These are phyloP conservation scores for Leccinum ponderosum DNA, from an alignment of 1,284 basidiomycete species.

Conservation along the genomic window DNA sequence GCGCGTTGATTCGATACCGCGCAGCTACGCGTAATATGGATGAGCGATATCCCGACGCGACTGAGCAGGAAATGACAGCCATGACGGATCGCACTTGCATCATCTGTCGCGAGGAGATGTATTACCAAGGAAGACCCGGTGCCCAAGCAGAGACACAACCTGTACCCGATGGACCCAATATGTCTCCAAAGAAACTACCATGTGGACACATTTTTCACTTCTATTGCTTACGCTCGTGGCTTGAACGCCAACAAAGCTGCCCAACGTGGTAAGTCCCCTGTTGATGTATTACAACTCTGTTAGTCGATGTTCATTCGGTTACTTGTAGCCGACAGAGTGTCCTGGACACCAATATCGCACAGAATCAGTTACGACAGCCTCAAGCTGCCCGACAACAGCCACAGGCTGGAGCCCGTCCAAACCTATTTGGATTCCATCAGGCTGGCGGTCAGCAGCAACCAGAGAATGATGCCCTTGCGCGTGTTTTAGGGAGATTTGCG, in stretches of 20 bases:
- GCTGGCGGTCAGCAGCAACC: constrained; percentile 32
- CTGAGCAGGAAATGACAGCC: constrained; percentile 75
- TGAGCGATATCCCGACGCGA: constrained; percentile 92
- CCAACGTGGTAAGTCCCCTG: constrained; percentile 83
- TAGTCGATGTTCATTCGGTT: constrained; percentile 13
- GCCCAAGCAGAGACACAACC: constrained; percentile 34
- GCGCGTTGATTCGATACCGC: constrained; percentile 89
- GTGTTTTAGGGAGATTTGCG: constrained; percentile 52
- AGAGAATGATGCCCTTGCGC: constrained; percentile 39
- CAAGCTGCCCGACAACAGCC: constrained; percentile 39
- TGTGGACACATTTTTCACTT: constrained; percentile 99
- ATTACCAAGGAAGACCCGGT: constrained; percentile 41
- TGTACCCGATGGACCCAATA: constrained; percentile 76
- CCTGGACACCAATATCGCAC: constrained; percentile 51
- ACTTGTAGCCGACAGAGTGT: constrained; percentile 79
- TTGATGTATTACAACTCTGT: constrained; percentile 8
- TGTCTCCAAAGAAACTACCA: constrained; percentile 93
- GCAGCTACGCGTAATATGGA: constrained; percentile 98
- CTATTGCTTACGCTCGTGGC: constrained; percentile 95
- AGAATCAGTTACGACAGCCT: constrained; percentile 34
- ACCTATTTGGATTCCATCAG: constrained; percentile 29
- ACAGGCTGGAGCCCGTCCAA: constrained; percentile 32
- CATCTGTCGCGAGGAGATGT: constrained; percentile 99
- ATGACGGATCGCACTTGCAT: constrained; percentile 94
- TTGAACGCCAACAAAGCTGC: constrained; percentile 94